Evolutionary conservation across 2,329 filamentous ascomycete species (phyloP).

Genomic region (Xylaria sp.): DNA sequence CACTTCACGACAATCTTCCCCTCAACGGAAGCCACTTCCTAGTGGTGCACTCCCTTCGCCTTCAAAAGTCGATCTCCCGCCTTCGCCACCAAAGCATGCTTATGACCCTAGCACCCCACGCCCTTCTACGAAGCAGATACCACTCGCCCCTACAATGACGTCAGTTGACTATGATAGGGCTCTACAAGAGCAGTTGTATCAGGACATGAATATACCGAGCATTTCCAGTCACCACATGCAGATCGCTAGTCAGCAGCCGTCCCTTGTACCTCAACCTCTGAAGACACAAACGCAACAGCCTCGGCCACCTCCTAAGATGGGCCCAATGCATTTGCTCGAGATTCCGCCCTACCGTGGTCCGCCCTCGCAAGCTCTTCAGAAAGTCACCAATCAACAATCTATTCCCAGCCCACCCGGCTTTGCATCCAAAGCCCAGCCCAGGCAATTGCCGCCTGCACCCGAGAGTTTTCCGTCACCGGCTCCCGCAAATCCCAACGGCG

Average conservation of each 20-base stretch:
- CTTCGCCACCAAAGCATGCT: conserved; percentile 63
- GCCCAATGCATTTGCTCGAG: conserved; percentile 60
- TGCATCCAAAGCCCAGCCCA: conserved; percentile 65
- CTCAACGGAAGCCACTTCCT: conserved; percentile 66
- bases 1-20: conserved; percentile 67
- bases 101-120: conserved; percentile 59
- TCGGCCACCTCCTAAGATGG: conserved; percentile 53
- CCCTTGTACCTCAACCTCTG: conserved; percentile 46
- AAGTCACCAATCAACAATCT: conserved; percentile 47
- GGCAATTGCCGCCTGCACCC: conserved; percentile 54
- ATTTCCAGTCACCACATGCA: conserved; percentile 51
- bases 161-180: conserved; percentile 70
- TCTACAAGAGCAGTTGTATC: conserved; percentile 70
- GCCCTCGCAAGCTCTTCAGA: conserved; percentile 43
- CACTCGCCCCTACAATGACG: conserved; percentile 58
- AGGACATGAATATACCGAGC: conserved; percentile 68
- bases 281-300: conserved; percentile 52
- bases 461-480: conserved; percentile 67
- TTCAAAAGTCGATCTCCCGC: conserved; percentile 68
- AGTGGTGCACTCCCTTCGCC: conserved; percentile 59
- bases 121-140: conserved; percentile 57
- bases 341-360: conserved; percentile 65
- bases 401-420: conserved; percentile 58
- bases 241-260: conserved; percentile 38
- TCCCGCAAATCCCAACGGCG: conserved; percentile 68